Evolutionary conservation across 192 early-diverging fungal genomes (phyloP).

Genomic region (Ramicandelaber brevisporus): DNA sequence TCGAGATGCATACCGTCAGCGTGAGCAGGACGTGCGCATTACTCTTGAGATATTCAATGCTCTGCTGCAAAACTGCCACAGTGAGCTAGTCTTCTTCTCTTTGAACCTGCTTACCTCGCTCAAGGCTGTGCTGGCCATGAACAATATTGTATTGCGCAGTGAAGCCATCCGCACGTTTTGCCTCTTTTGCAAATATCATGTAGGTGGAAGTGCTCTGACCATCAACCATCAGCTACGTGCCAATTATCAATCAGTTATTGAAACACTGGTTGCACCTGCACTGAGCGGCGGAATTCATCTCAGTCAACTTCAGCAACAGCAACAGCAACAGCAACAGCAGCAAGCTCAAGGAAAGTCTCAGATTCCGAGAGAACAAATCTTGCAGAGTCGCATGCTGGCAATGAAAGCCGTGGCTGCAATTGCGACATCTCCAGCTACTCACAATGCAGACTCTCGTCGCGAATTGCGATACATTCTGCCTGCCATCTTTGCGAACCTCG

Average conservation of each 20-base stretch:
- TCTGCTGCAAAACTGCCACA: constrained; percentile 38
- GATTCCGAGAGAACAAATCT: too few relatives aligned
- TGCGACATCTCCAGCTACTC: constrained; percentile 6
- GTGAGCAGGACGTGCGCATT: constrained; percentile 35
- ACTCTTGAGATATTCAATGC: constrained; percentile 49
- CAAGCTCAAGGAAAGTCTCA: constrained; percentile 17
- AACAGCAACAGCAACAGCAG: not conserved
- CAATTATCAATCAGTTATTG: constrained; percentile 7
- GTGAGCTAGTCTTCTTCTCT: constrained; percentile 60
- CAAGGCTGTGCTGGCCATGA: constrained; percentile 22
- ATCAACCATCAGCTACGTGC: constrained; percentile 32
- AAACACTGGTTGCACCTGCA: constrained; percentile 7
- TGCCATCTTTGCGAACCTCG: constrained; percentile 13
- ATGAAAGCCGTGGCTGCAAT: constrained; percentile 14
- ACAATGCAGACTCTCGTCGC: constrained; percentile 3
- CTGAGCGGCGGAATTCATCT: too few relatives aligned
- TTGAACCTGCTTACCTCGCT: constrained; percentile 49
- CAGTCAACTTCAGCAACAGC: too few relatives aligned
- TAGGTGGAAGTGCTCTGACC: constrained; percentile 35
- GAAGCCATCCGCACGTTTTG: constrained; percentile 39
- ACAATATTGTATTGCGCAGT: constrained; percentile 29
- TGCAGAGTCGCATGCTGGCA: constrained; percentile 13
- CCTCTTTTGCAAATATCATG: constrained; percentile 38
- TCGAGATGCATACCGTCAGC: constrained; percentile 30
- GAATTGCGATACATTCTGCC: constrained; percentile 9